Base-by-base conservation (phyloP, 2,329 filamentous ascomycete genomes). In the Dactylellina cionopaga region DNA sequence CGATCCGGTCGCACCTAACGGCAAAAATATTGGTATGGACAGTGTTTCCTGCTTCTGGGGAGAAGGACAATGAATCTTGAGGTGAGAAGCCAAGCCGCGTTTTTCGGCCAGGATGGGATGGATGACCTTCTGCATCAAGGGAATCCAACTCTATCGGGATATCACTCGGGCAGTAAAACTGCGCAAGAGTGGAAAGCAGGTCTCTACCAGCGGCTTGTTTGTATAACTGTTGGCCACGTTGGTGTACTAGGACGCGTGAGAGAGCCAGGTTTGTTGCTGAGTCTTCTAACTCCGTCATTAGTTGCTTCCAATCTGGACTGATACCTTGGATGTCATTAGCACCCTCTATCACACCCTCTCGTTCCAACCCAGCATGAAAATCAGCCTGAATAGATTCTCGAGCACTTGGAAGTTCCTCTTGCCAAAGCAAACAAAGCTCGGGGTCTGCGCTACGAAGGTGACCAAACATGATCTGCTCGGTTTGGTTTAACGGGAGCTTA, bases 91-190 rank as follows among this genome's bases (percentile, higher is more conserved):
- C 41, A 19, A 66, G 43, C 24, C 63, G 54, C 2, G 52, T 66
- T 37, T 52, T 58, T 22, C 63, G 41, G 24, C 63, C 58, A 2
- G 63, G 63, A 22, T 66, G 63, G 7, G 52, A 58, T 2, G 63
- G 63, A 27, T 66, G 63, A 10, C 63, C 63, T 35, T 66, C 63
- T 4, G 63, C 63, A n/a, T 66, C 52, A 3, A 66, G 47, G n/a
- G 52, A 41, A 27, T 66, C 63, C 4, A 66, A 39, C 17, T 66
- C 31, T 11, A 66, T 5, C 7, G 63, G 24, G 29, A 66, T 59
- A 44, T 66, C 52, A 24, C 52, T 66, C 1, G 51, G 27, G n/a
- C n/a, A 44, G 27, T 66, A 44, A 27, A 58, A 6, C 9, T 52
- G 15, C 6, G 31, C 24, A 13, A 66, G 51, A 19, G 47, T 49